phyloP scores from a whole-genome alignment of 1,284 basidiomycete species.

The Pterula multifida region DNA sequence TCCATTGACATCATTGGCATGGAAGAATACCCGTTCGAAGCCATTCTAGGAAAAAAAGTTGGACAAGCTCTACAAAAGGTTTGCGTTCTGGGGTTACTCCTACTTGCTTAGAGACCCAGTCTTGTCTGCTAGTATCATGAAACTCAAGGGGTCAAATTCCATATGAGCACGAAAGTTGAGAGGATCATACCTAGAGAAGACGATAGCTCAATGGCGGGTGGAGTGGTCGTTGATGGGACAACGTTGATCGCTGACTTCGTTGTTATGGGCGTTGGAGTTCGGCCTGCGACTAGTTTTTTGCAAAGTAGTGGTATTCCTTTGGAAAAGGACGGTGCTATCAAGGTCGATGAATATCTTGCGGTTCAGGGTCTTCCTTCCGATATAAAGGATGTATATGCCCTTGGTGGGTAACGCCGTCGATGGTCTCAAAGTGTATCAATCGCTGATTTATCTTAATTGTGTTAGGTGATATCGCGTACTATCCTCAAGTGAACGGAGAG shows the following conservation, averaged over 20 bases:
- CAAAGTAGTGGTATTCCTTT: slow-evolving; percentile 58
- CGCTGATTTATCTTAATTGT: neutral
- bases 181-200: slow-evolving; percentile 54
- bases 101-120: slow-evolving; percentile 1
- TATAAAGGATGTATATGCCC: slow-evolving; percentile 63
- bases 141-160: slow-evolving; percentile 75
- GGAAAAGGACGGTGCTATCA: slow-evolving; percentile 73
- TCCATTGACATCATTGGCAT: slow-evolving; percentile 78
- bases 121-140: slow-evolving; percentile 50
- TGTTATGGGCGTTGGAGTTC: slow-evolving; percentile 84
- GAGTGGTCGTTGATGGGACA: slow-evolving; percentile 61
- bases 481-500: slow-evolving; percentile 52
- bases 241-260: slow-evolving; percentile 70
- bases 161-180: slow-evolving; percentile 66
- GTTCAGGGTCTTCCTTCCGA: slow-evolving; percentile 38
- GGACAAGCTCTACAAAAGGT: slow-evolving; percentile 76
- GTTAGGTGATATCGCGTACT: slow-evolving; percentile 74
- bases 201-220: slow-evolving; percentile 34
- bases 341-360: slow-evolving; percentile 70
- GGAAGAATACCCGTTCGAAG: slow-evolving; percentile 77
- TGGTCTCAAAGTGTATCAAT: neutral
- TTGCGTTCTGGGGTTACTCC: slow-evolving; percentile 7
- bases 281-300: slow-evolving; percentile 77
- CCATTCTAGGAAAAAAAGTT: slow-evolving; percentile 72
- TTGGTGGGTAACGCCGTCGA: slow-evolving; percentile 37